Percentiles rank a stretch among this genome's conserved stretches.
phyloP scores from a whole-genome alignment of 2,329 filamentous ascomycete genomes.

The Xylaria sp. region DNA sequence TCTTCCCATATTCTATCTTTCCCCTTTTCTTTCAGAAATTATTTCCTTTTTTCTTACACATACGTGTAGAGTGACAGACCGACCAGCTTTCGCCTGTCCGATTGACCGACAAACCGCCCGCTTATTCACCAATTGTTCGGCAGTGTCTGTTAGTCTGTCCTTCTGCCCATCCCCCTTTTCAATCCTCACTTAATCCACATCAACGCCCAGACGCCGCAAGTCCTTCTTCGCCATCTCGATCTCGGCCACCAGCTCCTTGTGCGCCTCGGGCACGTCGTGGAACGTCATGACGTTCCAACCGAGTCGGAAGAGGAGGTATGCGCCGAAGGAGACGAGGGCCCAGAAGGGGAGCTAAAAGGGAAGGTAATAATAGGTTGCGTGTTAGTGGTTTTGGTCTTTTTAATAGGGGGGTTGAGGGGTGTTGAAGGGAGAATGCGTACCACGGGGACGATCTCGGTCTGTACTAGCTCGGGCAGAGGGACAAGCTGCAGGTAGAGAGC shows the following conservation, averaged over 20 bases:
- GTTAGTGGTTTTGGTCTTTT: constrained; percentile 12
- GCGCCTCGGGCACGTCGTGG: constrained; percentile 92
- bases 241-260: constrained; percentile 88
- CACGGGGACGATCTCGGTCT: constrained; percentile 87
- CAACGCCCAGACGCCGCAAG: constrained; percentile 77
- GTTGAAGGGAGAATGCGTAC: constrained; percentile 64
- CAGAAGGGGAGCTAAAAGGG: constrained; percentile 86
- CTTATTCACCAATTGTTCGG: too few relatives aligned
- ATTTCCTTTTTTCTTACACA: background rate
- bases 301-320: constrained; percentile 90
- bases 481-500: constrained; percentile 85
- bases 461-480: constrained; percentile 80
- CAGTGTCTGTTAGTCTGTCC: background rate
- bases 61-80: background rate
- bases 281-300: constrained; percentile 95
- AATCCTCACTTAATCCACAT: constrained; percentile 70
- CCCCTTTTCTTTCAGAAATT: background rate
- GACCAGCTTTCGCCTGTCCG: background rate
- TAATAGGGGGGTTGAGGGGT: background rate
- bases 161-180: background rate
- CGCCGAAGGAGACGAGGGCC: constrained; percentile 89
- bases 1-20: background rate
- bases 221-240: constrained; percentile 82
- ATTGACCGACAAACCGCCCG: background rate
- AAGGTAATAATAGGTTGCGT: constrained; percentile 8